Percentiles rank a stretch among this genome's conserved stretches.
These are phyloP conservation scores for Diplosphaera chodatii DNA, from an alignment of 139 green algal genomes.

Conservation along the genomic window DNA sequence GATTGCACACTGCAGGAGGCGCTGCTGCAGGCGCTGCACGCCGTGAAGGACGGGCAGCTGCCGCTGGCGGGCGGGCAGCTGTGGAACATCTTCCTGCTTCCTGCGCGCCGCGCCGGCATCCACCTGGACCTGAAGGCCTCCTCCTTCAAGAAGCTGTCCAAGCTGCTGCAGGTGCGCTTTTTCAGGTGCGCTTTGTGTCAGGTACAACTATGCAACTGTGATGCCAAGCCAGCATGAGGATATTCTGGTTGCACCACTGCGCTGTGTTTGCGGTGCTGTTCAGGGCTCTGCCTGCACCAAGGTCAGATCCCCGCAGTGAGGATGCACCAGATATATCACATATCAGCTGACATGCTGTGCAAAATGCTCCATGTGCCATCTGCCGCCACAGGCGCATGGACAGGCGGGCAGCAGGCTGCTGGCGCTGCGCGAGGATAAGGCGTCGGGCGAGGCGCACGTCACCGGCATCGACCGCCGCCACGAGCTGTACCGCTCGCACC, in stretches of 20 bases:
- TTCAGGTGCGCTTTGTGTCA: too few species aligned
- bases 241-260: too few species aligned
- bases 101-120: background rate
- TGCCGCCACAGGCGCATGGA: slow-evolving; percentile 8
- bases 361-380: background rate
- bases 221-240: too few species aligned
- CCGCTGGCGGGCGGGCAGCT: slow-evolving; percentile 19
- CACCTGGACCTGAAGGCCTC: slow-evolving; percentile 41
- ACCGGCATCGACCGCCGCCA: slow-evolving; percentile 33
- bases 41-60: slow-evolving; percentile 30
- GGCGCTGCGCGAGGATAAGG: slow-evolving; percentile 38
- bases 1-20: slow-evolving; percentile 30
- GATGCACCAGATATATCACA: too few species aligned
- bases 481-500: slow-evolving; percentile 6
- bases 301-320: too few species aligned
- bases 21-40: slow-evolving; percentile 51
- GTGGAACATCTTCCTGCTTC: slow-evolving; percentile 9
- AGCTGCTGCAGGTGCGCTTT: slow-evolving; percentile 15
- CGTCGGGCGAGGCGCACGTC: slow-evolving; percentile 39
- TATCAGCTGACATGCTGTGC: background rate
- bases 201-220: too few species aligned
- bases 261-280: too few species aligned
- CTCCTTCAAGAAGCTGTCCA: slow-evolving; percentile 59
- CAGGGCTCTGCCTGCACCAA: too few species aligned
- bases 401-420: slow-evolving; percentile 28